Evolutionary conservation across 352 stramenopile genomes (phyloP).

Genomic region (Hyaloperonospora brassicae): DNA sequence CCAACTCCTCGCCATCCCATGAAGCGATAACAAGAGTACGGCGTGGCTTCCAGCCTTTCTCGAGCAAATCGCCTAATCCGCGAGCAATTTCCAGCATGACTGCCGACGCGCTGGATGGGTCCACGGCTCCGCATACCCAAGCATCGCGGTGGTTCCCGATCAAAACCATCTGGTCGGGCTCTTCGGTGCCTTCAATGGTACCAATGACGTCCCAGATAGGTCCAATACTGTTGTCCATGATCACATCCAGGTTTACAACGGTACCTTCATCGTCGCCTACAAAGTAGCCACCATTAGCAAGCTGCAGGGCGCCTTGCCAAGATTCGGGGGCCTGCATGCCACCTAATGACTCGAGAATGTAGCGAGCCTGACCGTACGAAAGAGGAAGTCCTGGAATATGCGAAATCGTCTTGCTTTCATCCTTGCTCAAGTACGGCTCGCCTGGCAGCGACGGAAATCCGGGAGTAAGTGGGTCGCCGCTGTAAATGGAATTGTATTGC

Average conservation of each 20-base stretch:
- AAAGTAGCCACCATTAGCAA: conserved; percentile 52
- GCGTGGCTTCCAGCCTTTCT: conserved; percentile 62
- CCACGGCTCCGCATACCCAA: conserved; percentile 57
- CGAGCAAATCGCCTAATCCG: conserved; percentile 51
- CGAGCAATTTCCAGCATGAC: conserved; percentile 80
- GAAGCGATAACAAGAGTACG: conserved; percentile 74
- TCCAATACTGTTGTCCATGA: conserved; percentile 68
- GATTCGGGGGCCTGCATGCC: conserved; percentile 41
- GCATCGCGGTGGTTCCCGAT: conserved; percentile 88
- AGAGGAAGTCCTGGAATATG: conserved; percentile 47
- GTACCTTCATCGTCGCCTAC: conserved; percentile 64
- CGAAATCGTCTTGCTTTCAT: conserved; percentile 37
- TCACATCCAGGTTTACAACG: conserved; percentile 51
- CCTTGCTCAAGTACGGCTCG: conserved; percentile 31
- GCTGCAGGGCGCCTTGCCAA: conserved; percentile 56
- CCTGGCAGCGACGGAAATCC: conserved; percentile 40
- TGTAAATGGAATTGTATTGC: conserved; percentile 70
- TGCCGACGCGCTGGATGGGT: conserved; percentile 72
- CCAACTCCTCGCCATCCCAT: conserved; percentile 82
- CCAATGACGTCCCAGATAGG: conserved; percentile 47
- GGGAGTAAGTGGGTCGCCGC: conserved; percentile 60
- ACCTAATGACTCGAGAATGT: conserved; percentile 59
- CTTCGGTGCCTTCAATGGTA: conserved; percentile 49
- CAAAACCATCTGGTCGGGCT: conserved; percentile 68
- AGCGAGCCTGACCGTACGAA: conserved; percentile 73